Evolutionary conservation across 345 rosid species (phyloP).

Genomic region (Abelmoschus esculentus): DNA sequence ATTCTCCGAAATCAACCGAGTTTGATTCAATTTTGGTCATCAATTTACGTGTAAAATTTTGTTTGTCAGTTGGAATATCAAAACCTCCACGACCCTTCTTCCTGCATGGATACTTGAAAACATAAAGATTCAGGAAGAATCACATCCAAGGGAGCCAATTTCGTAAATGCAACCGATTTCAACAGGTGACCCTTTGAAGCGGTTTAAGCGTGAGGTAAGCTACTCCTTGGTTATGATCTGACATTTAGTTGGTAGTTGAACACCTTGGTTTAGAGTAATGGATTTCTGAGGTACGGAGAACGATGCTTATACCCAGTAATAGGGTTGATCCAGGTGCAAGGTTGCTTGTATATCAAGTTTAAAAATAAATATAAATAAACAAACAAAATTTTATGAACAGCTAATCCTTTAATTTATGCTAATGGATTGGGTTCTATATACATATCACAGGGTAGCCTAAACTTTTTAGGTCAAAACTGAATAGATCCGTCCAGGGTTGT

Average conservation of each 20-base stretch:
- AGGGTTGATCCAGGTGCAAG: neutral
- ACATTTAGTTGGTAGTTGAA: neutral
- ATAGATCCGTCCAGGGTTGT: no score
- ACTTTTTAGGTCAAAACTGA: no score
- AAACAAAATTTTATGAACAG: neutral
- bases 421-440: no score
- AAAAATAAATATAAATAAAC: neutral
- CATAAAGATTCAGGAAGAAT: neutral
- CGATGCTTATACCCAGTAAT: neutral
- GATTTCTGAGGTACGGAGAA: neutral
- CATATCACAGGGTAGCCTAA: no score
- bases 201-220: conserved; percentile 12
- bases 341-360: neutral
- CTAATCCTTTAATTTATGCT: neutral
- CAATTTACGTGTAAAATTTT: neutral
- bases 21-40: neutral
- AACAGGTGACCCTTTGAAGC: conserved; percentile 10
- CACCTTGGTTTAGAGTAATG: neutral
- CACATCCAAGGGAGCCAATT: neutral
- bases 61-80: conserved; percentile 63
- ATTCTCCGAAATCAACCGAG: neutral
- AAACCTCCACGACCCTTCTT: conserved; percentile 24
- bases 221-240: neutral
- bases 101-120: conserved; percentile 23
- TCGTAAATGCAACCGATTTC: conserved; percentile 11